phyloP scores from a whole-genome alignment of 306 rosid species.

The Corylus avellana region DNA sequence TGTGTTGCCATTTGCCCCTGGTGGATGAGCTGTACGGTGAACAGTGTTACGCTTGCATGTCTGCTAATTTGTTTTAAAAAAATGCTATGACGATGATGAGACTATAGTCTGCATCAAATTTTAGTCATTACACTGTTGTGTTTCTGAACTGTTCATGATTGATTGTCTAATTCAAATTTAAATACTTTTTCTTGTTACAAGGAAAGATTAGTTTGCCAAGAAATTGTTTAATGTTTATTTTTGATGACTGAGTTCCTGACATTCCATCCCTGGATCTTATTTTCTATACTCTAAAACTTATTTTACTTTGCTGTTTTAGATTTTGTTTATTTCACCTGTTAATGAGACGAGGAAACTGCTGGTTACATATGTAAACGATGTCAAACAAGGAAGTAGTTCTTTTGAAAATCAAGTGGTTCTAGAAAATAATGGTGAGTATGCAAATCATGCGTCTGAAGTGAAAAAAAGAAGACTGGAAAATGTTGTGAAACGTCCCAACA shows the following conservation, averaged over 20 bases:
- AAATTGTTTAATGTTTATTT: neutral
- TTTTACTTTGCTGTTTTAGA: slow-evolving; percentile 49
- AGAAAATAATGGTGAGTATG: slow-evolving; percentile 43
- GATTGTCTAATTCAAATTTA: neutral
- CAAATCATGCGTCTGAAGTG: slow-evolving; percentile 36
- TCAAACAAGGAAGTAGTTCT: slow-evolving; percentile 39
- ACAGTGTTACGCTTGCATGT: too few species aligned
- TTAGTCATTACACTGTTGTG: neutral
- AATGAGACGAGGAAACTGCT: slow-evolving; percentile 38
- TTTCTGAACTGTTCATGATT: neutral
- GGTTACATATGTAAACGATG: slow-evolving; percentile 29
- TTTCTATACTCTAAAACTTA: slow-evolving; percentile 6
- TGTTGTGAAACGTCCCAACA: slow-evolving; percentile 62
- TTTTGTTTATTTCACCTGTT: slow-evolving; percentile 73
- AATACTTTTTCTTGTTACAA: neutral
- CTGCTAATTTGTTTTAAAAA: neutral
- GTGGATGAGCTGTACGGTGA: too few species aligned
- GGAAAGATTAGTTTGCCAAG: neutral
- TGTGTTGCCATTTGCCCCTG: too few species aligned
- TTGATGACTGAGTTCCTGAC: neutral
- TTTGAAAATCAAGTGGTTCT: slow-evolving; percentile 38
- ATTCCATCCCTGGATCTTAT: neutral
- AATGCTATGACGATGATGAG: neutral
- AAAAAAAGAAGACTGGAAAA: slow-evolving; percentile 54
- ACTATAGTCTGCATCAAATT: neutral